Percentiles rank a stretch among this genome's conserved stretches.
Evolutionary conservation across 352 stramenopile species (phyloP).

Genomic region (Thraustotheca clavata): DNA sequence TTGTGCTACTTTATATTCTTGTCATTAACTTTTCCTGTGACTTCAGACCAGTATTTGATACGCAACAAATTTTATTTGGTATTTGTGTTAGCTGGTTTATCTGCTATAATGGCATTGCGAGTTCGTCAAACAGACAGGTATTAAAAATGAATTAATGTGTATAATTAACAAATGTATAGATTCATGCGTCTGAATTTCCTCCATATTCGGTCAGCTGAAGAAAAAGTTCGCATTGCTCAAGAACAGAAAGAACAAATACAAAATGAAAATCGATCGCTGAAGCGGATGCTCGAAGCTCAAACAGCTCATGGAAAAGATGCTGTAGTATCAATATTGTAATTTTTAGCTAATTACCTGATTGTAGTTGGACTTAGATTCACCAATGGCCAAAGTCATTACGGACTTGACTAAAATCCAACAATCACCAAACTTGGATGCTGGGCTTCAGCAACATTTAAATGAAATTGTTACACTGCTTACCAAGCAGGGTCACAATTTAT

Average conservation of each 20-base stretch:
- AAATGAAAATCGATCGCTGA: conserved; percentile 77
- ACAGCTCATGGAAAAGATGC: conserved; percentile 32
- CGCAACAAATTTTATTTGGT: conserved; percentile 67
- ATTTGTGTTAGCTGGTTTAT: conserved; percentile 44
- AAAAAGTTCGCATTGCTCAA: conserved; percentile 50
- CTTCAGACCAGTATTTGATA: conserved; percentile 46
- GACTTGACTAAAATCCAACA: conserved; percentile 68
- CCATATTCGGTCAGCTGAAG: conserved; percentile 60
- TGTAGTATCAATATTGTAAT: not conserved
- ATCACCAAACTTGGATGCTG: conserved; percentile 43
- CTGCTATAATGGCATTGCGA: conserved; percentile 48
- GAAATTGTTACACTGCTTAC: conserved; percentile 64
- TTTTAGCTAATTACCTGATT: not conserved
- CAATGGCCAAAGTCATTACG: conserved; percentile 67
- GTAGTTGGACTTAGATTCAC: conserved; percentile 64
- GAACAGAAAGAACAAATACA: conserved; percentile 74
- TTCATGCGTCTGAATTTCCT: conserved; percentile 72
- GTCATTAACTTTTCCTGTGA: conserved; percentile 49
- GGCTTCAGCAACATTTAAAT: conserved; percentile 61
- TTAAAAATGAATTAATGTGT: not conserved
- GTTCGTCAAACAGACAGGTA: conserved; percentile 58
- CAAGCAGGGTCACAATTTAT: conserved; percentile 75
- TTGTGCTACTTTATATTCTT: conserved; percentile 58
- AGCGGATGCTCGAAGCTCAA: conserved; percentile 70
- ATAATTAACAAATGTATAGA: not conserved